Conservation (phyloP, 768 basidiomycete genomes). For the Boletus edulis region DNA sequence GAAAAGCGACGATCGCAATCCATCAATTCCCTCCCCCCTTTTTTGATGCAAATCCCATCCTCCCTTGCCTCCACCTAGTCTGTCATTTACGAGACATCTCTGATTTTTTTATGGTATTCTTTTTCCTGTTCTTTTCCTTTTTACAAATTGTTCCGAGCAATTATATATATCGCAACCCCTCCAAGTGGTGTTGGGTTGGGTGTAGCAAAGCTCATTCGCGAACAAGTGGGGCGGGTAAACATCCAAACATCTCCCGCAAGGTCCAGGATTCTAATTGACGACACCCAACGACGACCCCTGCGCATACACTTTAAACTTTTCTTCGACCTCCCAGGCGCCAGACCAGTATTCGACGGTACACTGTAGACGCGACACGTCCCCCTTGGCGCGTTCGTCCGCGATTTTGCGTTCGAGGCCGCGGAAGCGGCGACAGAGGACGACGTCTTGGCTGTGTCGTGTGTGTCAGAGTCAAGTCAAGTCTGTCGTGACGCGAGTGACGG, state of each 20-base stretch:
- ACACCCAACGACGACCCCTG: not conserved
- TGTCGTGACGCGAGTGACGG: not conserved
- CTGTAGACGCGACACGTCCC: conserved; percentile 58
- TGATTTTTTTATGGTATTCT: conserved; percentile 6
- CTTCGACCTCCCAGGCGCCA: conserved; percentile 96
- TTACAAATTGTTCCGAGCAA: conserved; percentile 1
- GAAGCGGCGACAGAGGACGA: conserved; percentile 73
- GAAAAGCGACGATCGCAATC: conserved; percentile 2
- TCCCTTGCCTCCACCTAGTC: not conserved
- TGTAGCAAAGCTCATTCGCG: too few species aligned
- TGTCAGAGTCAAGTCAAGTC: not conserved
- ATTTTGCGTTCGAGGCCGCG: conserved; percentile 82
- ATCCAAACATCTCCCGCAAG: too few species aligned
- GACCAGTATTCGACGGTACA: conserved; percentile 82
- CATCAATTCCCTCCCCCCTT: not conserved
- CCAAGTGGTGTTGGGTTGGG: too few species aligned
- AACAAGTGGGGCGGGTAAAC: too few species aligned
- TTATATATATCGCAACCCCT: not conserved
- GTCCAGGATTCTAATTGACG: not conserved
- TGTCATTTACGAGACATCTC: conserved; percentile 22
- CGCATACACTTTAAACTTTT: conserved; percentile 49
- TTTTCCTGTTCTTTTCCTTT: not conserved
- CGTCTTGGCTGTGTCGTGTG: conserved; percentile 60
- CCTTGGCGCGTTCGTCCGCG: conserved; percentile 49
- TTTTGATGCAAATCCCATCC: not conserved